A percentile compares a stretch with the other conserved stretches of the same genome.
These are phyloP conservation scores for Solanum lignicaule DNA, from an alignment of 257 asterid genomes.

Conservation along the genomic window DNA sequence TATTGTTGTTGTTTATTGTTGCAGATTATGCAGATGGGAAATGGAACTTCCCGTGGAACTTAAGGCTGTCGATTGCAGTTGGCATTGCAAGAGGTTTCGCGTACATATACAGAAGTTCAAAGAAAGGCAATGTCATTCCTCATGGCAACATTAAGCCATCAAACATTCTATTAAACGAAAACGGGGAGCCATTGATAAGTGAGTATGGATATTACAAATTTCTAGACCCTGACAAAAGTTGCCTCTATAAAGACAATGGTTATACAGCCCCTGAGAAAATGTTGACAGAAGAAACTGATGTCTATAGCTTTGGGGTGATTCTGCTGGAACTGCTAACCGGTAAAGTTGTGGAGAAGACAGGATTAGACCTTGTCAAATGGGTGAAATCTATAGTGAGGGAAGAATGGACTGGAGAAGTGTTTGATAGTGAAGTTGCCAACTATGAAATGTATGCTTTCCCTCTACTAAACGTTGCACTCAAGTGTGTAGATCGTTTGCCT, in stretches of 20 bases:
- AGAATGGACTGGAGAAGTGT: conserved; percentile 47
- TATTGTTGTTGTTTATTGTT: neutral
- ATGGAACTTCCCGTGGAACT: conserved; percentile 30
- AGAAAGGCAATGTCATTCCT: conserved; percentile 16
- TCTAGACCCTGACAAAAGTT: neutral
- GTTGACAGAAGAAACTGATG: conserved; percentile 15
- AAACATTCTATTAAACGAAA: conserved; percentile 25
- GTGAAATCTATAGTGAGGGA: conserved; percentile 31
- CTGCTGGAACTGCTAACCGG: conserved; percentile 34
- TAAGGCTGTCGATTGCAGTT: conserved; percentile 25
- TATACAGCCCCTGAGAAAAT: conserved; percentile 26
- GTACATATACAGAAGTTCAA: conserved; percentile 15
- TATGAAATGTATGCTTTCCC: conserved; percentile 30
- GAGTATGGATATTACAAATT: conserved; percentile 29
- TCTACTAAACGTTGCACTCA: conserved; percentile 25
- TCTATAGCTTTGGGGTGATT: conserved; percentile 24
- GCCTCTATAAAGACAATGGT: conserved; percentile 1
- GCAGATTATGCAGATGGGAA: conserved; percentile 25
- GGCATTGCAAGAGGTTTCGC: conserved; percentile 33
- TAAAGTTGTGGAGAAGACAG: conserved; percentile 21
- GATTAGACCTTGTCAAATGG: conserved; percentile 34
- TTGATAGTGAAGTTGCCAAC: conserved; percentile 16
- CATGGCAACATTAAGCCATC: conserved; percentile 44
- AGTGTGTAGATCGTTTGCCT: conserved; percentile 22
- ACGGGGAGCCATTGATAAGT: conserved; percentile 25